Base-by-base conservation (phyloP, 75 land plant genomes). In the Larix kaempferi region DNA sequence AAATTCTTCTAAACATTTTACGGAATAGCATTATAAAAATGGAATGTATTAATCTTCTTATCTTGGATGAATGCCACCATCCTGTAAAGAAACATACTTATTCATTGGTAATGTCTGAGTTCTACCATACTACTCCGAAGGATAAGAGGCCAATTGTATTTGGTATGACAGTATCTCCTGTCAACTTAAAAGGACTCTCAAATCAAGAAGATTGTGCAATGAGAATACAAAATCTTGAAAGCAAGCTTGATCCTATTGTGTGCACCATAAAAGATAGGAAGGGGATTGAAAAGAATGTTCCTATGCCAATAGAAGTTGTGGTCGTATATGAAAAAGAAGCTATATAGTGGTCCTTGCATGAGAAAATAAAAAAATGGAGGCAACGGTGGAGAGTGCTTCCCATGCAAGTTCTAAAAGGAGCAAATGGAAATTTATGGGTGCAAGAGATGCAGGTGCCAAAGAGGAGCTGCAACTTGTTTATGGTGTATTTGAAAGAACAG, bases 121-220 rank as follows among this genome's bases (percentile, higher is more conserved):
- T 95, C 78, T 98, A 98, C 84, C 99, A 98, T 76, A 91, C 89
- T 27, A 90, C 98, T 59, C 80, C 90, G 33, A 95, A 93, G 82
- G 96, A 95, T 41, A 95, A 87, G 79, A 84, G 99, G 76, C 99
- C 99, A 65, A 82, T 91, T 81, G 95, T 98, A 62, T 98, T 98
- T 93, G 99, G 99, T 11, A 98, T 98, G 99, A 98, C 99, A 71
- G 99, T 98, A 71, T 98, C 99, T 37, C 99, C 99, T 78, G 98
- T 98, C 56, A 98, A 98, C 69, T 84, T 98, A 49, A 98, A 98
- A 82, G 99, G 99, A 69, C 98, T 98, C 78, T 93, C 99, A 21
- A 95, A 89, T 78, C 96, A 95, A 82, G 96, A 95, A 73, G 99
- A 98, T 66, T 98, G 99, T 88, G 99, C 99, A 75, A 88, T 98